Evolutionary conservation across 495 filamentous ascomycete species (phyloP), one percentile per base, ranked within the genome.

Genomic region (Aspergillus homomorphus): DNA sequence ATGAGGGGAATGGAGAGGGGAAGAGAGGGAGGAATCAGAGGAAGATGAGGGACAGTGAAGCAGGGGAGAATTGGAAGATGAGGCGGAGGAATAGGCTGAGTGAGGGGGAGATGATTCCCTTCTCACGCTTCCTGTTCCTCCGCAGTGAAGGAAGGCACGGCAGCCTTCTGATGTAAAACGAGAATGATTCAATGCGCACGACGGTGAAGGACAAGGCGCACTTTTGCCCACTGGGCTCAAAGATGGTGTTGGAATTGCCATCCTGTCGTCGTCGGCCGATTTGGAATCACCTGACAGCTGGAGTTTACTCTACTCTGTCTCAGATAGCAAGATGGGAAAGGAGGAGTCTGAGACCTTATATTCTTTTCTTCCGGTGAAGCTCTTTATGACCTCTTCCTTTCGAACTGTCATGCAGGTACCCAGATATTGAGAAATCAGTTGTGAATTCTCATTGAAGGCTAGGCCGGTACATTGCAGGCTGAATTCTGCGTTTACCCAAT

Each of bases 391-490:
- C n/a, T n/a, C n/a, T n/a, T n/a, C n/a, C n/a, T n/a, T n/a, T n/a
- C n/a, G n/a, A n/a, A 38, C 33, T 6, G 10, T 38, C 33, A 38
- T 38, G 33, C 33, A 38, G 33, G 12, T 38, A 38, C 12, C 12
- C 33, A 38, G 8, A 10, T 5, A 38, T 12, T 38, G 5, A 38
- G 33, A 38, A 38, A 46, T 48, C 14, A 30, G 51, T 55, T 18
- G 30, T 56, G 43, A 3, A 21, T 45, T 42, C 4, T 24, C 28
- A 15, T 33, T 15, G 54, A 42, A 19, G 21, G 14, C 24, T 41
- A 30, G 48, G 45, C 45, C 42, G 45, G 21, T 23, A 50, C 54
- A 45, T n/a, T n/a, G n/a, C n/a, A n/a, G n/a, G n/a, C n/a, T n/a
- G n/a, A n/a, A n/a, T n/a, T n/a, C n/a, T n/a, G n/a, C n/a, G n/a